A percentile compares a stretch with the other conserved stretches of the same genome.
Evolutionary conservation across 495 filamentous ascomycete species (phyloP).

Genomic region (Eremomyces bilateralis): DNA sequence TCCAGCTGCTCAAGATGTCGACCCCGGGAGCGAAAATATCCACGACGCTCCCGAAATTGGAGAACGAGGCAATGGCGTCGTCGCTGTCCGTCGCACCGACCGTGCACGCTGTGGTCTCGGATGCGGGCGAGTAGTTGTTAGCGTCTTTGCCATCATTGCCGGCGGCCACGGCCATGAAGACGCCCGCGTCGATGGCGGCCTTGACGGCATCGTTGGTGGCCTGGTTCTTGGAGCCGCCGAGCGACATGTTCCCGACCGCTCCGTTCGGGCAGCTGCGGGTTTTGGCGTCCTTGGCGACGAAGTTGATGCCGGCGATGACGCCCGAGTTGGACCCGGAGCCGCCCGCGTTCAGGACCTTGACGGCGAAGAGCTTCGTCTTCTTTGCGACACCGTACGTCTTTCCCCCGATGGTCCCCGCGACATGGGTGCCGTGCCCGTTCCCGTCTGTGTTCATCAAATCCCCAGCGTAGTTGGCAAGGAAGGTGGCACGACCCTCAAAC

Average conservation of each 20-base stretch:
- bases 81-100: conserved; percentile 19
- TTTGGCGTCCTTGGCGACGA: conserved; percentile 27
- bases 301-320: conserved; percentile 29
- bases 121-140: conserved; percentile 11
- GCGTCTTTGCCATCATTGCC: conserved; percentile 10
- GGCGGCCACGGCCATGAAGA: conserved; percentile 13
- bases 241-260: conserved; percentile 12
- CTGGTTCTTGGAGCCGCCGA: conserved; percentile 10
- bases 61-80: conserved; percentile 16
- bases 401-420: conserved; percentile 38
- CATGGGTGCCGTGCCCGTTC: conserved; percentile 24
- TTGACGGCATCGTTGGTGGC: conserved; percentile 11
- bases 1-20: conserved; percentile 15
- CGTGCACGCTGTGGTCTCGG: conserved; percentile 16
- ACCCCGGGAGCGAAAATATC: conserved; percentile 22
- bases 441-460: conserved; percentile 19
- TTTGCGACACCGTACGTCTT: conserved; percentile 42
- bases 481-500: conserved; percentile 13
- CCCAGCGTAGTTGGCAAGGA: conserved; percentile 13
- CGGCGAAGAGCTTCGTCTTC: conserved; percentile 33
- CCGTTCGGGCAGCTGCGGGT: conserved; percentile 10
- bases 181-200: conserved; percentile 8
- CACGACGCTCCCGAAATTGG: conserved; percentile 18
- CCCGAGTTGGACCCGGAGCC: conserved; percentile 27
- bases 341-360: conserved; percentile 39